These are phyloP conservation scores for Flaveria brownii DNA, from an alignment of 129 eudicot genomes.

Conservation along the genomic window DNA sequence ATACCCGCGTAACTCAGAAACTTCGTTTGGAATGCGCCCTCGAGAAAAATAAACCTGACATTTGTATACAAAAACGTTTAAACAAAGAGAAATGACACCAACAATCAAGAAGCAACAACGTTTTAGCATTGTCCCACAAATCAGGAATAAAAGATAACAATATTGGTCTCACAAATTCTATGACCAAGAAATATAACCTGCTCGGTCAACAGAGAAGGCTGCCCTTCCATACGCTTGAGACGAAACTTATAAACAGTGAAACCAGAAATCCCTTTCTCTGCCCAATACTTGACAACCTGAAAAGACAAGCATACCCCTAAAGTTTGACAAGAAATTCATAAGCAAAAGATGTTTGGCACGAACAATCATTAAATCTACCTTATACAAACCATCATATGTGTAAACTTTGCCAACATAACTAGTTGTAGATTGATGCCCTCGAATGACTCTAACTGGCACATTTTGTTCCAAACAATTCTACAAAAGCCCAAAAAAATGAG, in stretches of 20 bases:
- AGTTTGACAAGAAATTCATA: neutral
- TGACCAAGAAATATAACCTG: slow-evolving; percentile 51
- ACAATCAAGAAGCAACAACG: neutral
- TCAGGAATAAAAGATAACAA: neutral
- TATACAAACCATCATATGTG: slow-evolving; percentile 91
- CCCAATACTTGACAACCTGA: slow-evolving; percentile 81
- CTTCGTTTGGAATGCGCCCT: slow-evolving; percentile 56
- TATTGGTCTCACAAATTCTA: neutral
- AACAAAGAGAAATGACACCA: neutral
- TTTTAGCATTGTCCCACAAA: neutral
- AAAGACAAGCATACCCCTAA: slow-evolving; percentile 10
- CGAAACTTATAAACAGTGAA: slow-evolving; percentile 77
- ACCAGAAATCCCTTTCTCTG: slow-evolving; percentile 88
- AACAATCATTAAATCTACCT: slow-evolving; percentile 41
- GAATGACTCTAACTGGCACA: slow-evolving; percentile 79
- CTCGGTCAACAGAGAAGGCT: slow-evolving; percentile 70
- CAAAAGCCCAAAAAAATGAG: slow-evolving; percentile 23
- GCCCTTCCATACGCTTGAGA: slow-evolving; percentile 75
- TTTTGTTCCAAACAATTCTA: slow-evolving; percentile 69
- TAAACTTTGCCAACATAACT: slow-evolving; percentile 92
- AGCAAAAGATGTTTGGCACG: slow-evolving; percentile 9
- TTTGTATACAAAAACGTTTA: neutral
- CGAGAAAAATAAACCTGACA: slow-evolving; percentile 70
- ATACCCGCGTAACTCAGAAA: slow-evolving; percentile 85
- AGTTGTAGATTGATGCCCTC: slow-evolving; percentile 67